Evolutionary conservation across 2,329 filamentous ascomycete species (phyloP).

Genomic region (Emergomyces pasteurianus): DNA sequence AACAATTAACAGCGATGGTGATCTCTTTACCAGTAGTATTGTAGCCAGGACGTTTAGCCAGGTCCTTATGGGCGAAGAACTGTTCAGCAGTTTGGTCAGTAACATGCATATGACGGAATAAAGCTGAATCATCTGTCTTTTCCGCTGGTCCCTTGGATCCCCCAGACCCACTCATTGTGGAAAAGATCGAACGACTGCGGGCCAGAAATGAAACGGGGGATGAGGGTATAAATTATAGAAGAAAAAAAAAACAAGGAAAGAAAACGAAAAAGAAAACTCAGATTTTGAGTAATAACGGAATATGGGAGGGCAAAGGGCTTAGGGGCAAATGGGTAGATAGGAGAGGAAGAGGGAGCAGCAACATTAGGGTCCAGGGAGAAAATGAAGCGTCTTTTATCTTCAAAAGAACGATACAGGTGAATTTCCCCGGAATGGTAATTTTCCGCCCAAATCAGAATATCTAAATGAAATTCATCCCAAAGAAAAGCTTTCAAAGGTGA

Average conservation of each 20-base stretch:
- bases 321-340: not conserved
- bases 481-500: not conserved
- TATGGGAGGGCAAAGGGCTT: not conserved
- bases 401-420: not conserved
- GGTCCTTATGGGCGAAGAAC: constrained; percentile 16
- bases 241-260: not conserved
- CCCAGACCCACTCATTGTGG: not conserved
- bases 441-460: not conserved
- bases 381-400: not conserved
- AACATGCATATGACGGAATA: constrained; percentile 6
- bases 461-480: not conserved
- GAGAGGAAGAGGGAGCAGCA: not conserved
- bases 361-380: constrained; percentile 5
- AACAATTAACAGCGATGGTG: constrained; percentile 58
- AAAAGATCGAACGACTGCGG: not conserved
- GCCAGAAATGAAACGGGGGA: not conserved
- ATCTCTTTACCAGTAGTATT: constrained; percentile 48
- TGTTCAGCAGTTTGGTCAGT: constrained; percentile 9
- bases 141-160: not conserved
- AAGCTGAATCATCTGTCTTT: not conserved
- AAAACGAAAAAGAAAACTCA: too few relatives aligned
- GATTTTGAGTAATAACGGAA: not conserved
- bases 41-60: constrained; percentile 40
- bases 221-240: not conserved
- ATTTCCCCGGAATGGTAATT: not conserved